Base-by-base conservation (phyloP, 257 asterid genomes). In the Solanum tarijense region DNA sequence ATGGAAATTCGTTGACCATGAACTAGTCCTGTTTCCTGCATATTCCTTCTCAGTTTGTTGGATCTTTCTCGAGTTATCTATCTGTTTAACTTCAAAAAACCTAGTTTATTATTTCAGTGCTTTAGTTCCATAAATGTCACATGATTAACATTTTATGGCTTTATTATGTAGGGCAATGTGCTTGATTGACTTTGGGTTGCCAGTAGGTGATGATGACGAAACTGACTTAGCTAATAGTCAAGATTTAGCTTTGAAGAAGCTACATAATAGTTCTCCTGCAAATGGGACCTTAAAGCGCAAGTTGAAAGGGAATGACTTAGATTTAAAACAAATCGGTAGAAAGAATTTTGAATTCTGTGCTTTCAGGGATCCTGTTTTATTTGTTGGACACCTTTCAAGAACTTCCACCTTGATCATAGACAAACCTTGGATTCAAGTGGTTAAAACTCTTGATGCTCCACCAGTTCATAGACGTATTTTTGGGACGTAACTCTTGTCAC, bases 381-480 rank as follows among this genome's bases (percentile, higher is more conserved):
- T 94, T 82, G 94, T 95, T 29, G 99, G 96, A 48, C 98, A 97
- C 91, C 96, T 97, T n/a, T 94, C 99, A 9, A 92, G 90, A 91
- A 94, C 92, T 82, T 94, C 99, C 10, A 90, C 96, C 60, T 91
- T 96, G 98, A 94, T 96, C 94, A 92, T 97, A 89, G 98, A 96
- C 92, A 96, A 94, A 86, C 98, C 98, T 34, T 96, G 99, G 99
- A 87, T 86, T 90, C 90, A 92, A 89, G 99, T 95, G 52, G 94
- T 94, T 83, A 91, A 92, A 90, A 75, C 94, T 81, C 94, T 97
- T 23, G 98, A 94, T 83, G 58, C 95, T 58, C 91, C 86, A 88
- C 99, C 99, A 74, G 95, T 97, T 90, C 98, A 97, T 92, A 96
- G 95, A 93, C 98, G 94, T 90, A 93, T 96, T 62, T 97, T 60